Evolutionary conservation across 306 rosid genomes (phyloP), one percentile per base, ranked within the genome.

Genomic region (Quercus mongolica): DNA sequence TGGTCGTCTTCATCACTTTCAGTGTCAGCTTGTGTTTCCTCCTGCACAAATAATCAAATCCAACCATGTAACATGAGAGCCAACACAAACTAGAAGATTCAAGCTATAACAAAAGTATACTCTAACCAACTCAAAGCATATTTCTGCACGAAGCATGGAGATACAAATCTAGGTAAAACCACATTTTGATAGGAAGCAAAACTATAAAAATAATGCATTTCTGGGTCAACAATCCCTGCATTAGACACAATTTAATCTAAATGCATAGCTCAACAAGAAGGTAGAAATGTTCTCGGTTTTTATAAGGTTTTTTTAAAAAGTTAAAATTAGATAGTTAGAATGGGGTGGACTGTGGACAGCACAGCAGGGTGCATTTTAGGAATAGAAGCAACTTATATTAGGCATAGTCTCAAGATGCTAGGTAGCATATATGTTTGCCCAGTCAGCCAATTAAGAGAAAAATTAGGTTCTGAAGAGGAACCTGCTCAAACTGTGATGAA

Each of bases 1-100:
- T 95, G 98, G 77, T 95, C 99, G 1, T 95, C 99, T 44, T 95
- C 99, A 74, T 95, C 99, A 69, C 97, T 95, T 83, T 92, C 99
- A 74, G 87, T 76, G 81, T 95, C 99, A 28, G 92, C 98, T 71
- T 91, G 97, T 4, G 94, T 90, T 84, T 95, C 99, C 80, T 92
- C 99, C 99, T 92, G 90, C 72, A 59, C 77, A 80, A 54, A 78
- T 65, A 41, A 72, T 58, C 56, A 62, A 73, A 58, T 52, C 70
- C 38, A 56, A 76, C 33, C 46, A 19, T 54, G 54, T 17, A 71
- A 69, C 30, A 74, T 12, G 31, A 26, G 61, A 71, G 56, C 65
- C 57, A 75, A 19, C 51, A 67, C 26, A 9, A 38, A 67, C 52
- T 25, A 67, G 72, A 67, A 33, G 72, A 19, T 67, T 35, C 69